Evolutionary conservation across 345 rosid species (phyloP), one percentile per base, ranked within the genome.

Genomic region (Physaria fendleri): DNA sequence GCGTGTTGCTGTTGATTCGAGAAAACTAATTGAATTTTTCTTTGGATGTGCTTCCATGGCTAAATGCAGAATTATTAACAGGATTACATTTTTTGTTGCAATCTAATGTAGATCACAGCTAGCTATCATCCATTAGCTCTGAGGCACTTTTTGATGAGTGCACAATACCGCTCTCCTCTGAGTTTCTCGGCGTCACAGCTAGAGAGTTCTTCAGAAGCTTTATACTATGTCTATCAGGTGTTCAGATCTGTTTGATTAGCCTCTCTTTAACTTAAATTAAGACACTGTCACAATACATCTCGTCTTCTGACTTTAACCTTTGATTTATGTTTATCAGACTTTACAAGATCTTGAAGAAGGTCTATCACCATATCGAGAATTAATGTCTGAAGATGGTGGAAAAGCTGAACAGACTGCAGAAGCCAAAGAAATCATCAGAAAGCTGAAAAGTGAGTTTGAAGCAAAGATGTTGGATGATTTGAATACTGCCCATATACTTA

Each of bases 211-310:
- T 82, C 90, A 0, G 87, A 75, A 16, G 63, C 81, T 22, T 56
- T 85, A 12, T 85, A 77, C 72, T 81, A 84, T 74, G 56, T 84
- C 52, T 84, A 84, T 71, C 87, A 84, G 87, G 87, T 85, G n/a
- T n/a, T n/a, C n/a, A n/a, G n/a, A n/a, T n/a, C n/a, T n/a, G n/a
- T n/a, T n/a, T n/a, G n/a, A n/a, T n/a, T n/a, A n/a, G n/a, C n/a
- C n/a, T n/a, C n/a, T n/a, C n/a, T n/a, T n/a, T n/a, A n/a, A n/a
- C n/a, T n/a, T n/a, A n/a, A n/a, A n/a, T n/a, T n/a, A n/a, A 53
- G 16, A 40, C 49, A 22, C 24, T 58, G 66, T 35, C 25, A 20
- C 18, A 42, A 17, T 18, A 17, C 24, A 9, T 41, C 16, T 12
- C 1, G 10, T n/a, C n/a, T n/a, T n/a, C n/a, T n/a, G n/a, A n/a